These are phyloP conservation scores for Cryphonectria carpinicola DNA, from an alignment of 2,329 filamentous ascomycete species.

Conservation along the genomic window DNA sequence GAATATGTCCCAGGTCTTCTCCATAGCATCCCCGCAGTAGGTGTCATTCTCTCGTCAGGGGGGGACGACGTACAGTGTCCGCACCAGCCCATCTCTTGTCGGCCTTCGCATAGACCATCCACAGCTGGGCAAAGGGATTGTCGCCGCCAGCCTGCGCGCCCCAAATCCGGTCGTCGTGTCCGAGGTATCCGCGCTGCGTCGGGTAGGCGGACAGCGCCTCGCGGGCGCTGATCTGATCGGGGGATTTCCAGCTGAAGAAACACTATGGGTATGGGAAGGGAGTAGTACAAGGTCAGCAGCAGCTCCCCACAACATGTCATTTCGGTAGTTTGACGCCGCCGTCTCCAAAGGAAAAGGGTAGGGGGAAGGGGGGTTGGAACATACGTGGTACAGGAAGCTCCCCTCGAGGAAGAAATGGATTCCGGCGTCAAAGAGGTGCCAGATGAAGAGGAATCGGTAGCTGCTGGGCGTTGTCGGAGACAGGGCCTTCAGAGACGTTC, in stretches of 20 bases:
- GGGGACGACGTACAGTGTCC: constrained; percentile 52
- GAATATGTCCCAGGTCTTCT: background rate
- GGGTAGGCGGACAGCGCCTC: constrained; percentile 46
- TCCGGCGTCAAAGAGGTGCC: constrained; percentile 91
- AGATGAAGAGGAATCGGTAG: constrained; percentile 82
- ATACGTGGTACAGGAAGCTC: constrained; percentile 78
- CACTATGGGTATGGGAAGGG: constrained; percentile 47
- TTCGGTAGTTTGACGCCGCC: background rate
- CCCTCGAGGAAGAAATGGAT: constrained; percentile 93
- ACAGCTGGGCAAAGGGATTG: constrained; percentile 61
- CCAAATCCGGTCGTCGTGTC: constrained; percentile 53
- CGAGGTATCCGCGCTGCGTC: constrained; percentile 57
- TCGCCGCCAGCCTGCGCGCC: constrained; percentile 60
- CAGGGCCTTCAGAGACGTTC: constrained; percentile 50
- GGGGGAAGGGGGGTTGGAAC: background rate
- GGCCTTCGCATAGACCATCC: constrained; percentile 71
- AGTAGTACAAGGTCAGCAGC: constrained; percentile 4
- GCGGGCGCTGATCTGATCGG: constrained; percentile 37
- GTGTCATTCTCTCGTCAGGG: background rate
- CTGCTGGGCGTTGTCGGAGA: constrained; percentile 56
- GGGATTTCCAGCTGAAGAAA: constrained; percentile 68
- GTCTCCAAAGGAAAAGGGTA: background rate
- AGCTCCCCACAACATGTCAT: too few species aligned
- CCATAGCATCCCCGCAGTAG: background rate
- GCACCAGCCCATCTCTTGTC: constrained; percentile 67